phyloP scores from a whole-genome alignment of 768 basidiomycete species.

The Imleria badia region DNA sequence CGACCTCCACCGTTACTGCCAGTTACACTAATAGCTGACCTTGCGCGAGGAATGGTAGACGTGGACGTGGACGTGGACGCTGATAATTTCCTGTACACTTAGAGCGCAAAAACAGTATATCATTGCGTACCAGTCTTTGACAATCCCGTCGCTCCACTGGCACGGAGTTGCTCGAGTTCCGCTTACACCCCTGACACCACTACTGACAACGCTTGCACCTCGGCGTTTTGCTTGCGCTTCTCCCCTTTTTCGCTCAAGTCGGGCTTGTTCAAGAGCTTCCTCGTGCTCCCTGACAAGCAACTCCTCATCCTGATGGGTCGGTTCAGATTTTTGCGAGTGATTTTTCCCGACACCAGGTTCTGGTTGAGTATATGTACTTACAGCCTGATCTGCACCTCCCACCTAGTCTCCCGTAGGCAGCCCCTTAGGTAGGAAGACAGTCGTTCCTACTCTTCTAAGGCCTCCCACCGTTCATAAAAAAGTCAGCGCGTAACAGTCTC shows the following conservation, averaged over 20 bases:
- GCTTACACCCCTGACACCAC: constrained; percentile 68
- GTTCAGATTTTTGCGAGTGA: background rate
- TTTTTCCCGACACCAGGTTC: too few species aligned
- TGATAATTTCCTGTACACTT: constrained; percentile 8
- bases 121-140: constrained; percentile 37
- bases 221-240: constrained; percentile 38
- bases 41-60: constrained; percentile 20
- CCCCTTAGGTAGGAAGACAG: too few species aligned
- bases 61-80: constrained; percentile 14
- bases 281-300: constrained; percentile 44
- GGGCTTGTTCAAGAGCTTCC: constrained; percentile 28
- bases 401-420: too few species aligned
- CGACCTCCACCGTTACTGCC: constrained; percentile 22
- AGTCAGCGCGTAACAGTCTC: constrained; percentile 67
- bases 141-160: constrained; percentile 45
- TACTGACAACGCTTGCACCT: constrained; percentile 45
- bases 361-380: constrained; percentile 36
- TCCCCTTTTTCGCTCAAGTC: constrained; percentile 36
- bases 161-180: constrained; percentile 62
- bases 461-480: constrained; percentile 76
- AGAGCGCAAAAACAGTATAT: background rate
- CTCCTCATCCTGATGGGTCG: constrained; percentile 54
- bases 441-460: too few species aligned
- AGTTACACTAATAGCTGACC: constrained; percentile 27
- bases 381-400: constrained; percentile 74